Conservation (phyloP, 2,329 filamentous ascomycete genomes). For the Huntiella savannae region DNA sequence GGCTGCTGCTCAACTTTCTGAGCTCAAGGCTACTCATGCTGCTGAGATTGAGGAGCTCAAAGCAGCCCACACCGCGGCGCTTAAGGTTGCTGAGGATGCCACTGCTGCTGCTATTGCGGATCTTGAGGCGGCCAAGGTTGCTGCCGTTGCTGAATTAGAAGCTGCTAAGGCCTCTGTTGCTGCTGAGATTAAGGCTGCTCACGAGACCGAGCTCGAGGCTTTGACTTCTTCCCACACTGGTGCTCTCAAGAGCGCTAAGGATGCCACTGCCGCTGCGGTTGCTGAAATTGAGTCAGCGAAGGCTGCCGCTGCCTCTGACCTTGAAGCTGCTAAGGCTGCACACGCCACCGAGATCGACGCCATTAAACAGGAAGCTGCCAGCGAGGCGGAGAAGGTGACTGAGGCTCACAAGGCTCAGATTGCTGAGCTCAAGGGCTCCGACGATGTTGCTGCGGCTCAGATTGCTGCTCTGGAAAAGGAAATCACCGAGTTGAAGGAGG, state of each 20-base stretch:
- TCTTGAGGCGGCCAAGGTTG: slow-evolving; percentile 22
- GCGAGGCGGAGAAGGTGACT: slow-evolving; percentile 27
- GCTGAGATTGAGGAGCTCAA: slow-evolving; percentile 25
- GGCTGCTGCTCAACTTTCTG: slow-evolving; percentile 22
- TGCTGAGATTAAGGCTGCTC: slow-evolving; percentile 21
- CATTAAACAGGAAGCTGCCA: slow-evolving; percentile 19
- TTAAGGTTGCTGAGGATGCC: slow-evolving; percentile 22
- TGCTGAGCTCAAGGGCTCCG: slow-evolving; percentile 22
- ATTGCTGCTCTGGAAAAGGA: slow-evolving; percentile 30
- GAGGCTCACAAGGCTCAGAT: slow-evolving; percentile 24
- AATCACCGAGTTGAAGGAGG: slow-evolving; percentile 17
- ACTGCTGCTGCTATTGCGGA: slow-evolving; percentile 15
- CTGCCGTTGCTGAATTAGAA: slow-evolving; percentile 28
- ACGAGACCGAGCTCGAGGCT: slow-evolving; percentile 23
- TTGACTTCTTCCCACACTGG: slow-evolving; percentile 24
- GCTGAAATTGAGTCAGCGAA: slow-evolving; percentile 20
- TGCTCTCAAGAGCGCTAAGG: slow-evolving; percentile 21
- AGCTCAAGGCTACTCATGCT: slow-evolving; percentile 22
- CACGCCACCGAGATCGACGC: slow-evolving; percentile 28
- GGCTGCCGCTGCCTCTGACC: slow-evolving; percentile 20
- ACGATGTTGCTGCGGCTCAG: slow-evolving; percentile 23
- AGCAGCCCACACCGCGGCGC: slow-evolving; percentile 24
- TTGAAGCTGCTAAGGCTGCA: slow-evolving; percentile 23
- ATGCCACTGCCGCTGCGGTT: slow-evolving; percentile 26
- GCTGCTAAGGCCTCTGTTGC: slow-evolving; percentile 20